Evolutionary conservation across 345 rosid species (phyloP).

Genomic region (Rubroshorea leprosula): DNA sequence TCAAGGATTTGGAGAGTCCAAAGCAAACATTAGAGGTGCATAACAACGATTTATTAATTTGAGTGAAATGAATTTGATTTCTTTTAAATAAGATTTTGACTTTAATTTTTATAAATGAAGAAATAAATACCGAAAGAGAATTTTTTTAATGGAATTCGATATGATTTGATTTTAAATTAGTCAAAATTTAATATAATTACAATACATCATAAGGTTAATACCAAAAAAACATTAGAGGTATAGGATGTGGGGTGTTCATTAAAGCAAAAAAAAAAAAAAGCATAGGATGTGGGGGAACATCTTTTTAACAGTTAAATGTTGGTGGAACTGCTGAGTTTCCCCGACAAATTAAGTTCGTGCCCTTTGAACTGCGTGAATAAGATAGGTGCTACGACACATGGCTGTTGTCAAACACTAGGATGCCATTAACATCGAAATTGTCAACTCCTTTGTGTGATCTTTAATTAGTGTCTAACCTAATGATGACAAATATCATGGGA

Average conservation of each 20-base stretch:
- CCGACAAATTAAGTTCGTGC: not conserved
- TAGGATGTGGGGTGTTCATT: no score
- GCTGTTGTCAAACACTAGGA: constrained; percentile 11
- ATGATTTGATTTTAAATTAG: no score
- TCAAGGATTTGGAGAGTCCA: no score
- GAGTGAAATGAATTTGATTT: no score
- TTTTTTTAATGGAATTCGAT: no score
- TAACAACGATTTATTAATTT: not conserved
- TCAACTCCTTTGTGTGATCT: constrained; percentile 17
- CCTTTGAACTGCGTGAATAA: not conserved
- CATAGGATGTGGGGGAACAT: not conserved
- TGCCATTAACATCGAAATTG: constrained; percentile 20
- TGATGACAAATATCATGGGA: constrained; percentile 14
- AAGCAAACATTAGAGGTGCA: no score
- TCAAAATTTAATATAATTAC: no score
- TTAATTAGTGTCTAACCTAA: constrained; percentile 13
- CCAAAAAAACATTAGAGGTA: not conserved
- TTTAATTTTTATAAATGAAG: no score
- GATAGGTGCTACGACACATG: not conserved
- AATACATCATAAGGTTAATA: not conserved
- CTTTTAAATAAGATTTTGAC: no score
- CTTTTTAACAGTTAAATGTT: not conserved
- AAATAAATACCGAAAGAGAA: no score
- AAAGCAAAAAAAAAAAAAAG: no score
- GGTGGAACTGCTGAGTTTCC: not conserved